These are phyloP conservation scores for Penicillium alfredii DNA, from an alignment of 495 filamentous ascomycete genomes.

Conservation along the genomic window DNA sequence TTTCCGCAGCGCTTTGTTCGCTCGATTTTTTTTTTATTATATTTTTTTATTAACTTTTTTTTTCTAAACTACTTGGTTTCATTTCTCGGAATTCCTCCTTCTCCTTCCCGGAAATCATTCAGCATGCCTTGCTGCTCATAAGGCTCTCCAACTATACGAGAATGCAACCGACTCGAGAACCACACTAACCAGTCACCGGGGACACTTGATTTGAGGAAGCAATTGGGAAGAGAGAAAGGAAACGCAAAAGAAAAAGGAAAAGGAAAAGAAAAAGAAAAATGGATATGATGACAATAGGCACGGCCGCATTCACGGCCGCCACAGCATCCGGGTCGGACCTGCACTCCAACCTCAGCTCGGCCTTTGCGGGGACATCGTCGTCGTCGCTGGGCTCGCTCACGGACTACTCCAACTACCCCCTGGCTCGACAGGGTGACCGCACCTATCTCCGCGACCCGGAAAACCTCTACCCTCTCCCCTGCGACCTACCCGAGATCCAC, in stretches of 20 bases:
- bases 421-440: conserved; percentile 68
- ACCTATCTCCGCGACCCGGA: conserved; percentile 74
- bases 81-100: no score
- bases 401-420: conserved; percentile 52
- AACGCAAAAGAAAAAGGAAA: no score
- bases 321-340: conserved; percentile 35
- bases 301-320: conserved; percentile 21
- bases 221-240: no score
- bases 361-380: conserved; percentile 33
- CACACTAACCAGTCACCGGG: conserved; percentile 17
- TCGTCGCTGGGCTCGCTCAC: conserved; percentile 34
- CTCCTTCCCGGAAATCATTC: no score
- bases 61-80: no score
- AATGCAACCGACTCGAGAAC: conserved; percentile 28
- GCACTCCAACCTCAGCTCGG: conserved; percentile 36
- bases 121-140: conserved; percentile 23
- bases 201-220: conserved; percentile 18
- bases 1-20: no score
- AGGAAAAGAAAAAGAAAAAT: no score
- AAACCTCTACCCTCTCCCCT: conserved; percentile 74
- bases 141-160: conserved; percentile 17
- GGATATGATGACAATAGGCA: conserved; percentile 33
- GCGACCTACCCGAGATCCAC: conserved; percentile 82
- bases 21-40: no score
- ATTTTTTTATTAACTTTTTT: no score